phyloP scores from a whole-genome alignment of 768 basidiomycete species.

The Myochromella boudieri region DNA sequence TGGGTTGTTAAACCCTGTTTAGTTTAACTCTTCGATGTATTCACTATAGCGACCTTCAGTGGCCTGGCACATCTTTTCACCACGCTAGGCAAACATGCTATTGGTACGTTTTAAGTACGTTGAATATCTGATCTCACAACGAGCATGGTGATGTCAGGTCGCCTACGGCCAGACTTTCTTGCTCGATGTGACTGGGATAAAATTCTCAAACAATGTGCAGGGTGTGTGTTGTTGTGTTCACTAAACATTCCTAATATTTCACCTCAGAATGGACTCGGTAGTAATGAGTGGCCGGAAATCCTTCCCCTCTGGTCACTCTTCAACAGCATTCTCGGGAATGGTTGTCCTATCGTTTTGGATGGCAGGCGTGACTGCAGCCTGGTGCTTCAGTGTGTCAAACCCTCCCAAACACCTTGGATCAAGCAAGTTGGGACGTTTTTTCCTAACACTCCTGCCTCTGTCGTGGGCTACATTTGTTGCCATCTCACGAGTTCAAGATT shows the following conservation, averaged over 20 bases:
- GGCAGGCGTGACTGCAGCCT: slow-evolving; percentile 63
- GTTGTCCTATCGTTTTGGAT: slow-evolving; percentile 60
- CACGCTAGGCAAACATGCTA: slow-evolving; percentile 52
- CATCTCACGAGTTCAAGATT: slow-evolving; percentile 61
- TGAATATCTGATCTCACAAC: background rate
- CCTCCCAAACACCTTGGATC: slow-evolving; percentile 34
- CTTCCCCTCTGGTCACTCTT: slow-evolving; percentile 72
- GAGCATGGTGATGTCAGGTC: slow-evolving; percentile 33
- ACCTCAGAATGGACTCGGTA: slow-evolving; percentile 29
- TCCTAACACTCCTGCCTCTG: slow-evolving; percentile 52
- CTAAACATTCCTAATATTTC: background rate
- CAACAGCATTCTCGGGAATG: slow-evolving; percentile 67
- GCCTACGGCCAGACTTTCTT: slow-evolving; percentile 68
- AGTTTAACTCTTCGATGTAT: background rate
- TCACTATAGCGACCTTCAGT: slow-evolving; percentile 17
- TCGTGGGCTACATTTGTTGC: slow-evolving; percentile 62
- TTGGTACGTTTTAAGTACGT: slow-evolving; percentile 40
- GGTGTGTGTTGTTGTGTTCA: slow-evolving; percentile 35
- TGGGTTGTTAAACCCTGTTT: slow-evolving; percentile 21
- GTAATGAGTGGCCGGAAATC: slow-evolving; percentile 56
- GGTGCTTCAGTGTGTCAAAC: slow-evolving; percentile 45
- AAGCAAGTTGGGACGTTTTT: slow-evolving; percentile 47
- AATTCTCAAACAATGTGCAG: slow-evolving; percentile 47
- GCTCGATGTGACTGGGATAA: slow-evolving; percentile 63
- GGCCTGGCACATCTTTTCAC: slow-evolving; percentile 50